phyloP scores from a whole-genome alignment of 2,329 filamentous ascomycete species.

The Talaromyces rugulosus region DNA sequence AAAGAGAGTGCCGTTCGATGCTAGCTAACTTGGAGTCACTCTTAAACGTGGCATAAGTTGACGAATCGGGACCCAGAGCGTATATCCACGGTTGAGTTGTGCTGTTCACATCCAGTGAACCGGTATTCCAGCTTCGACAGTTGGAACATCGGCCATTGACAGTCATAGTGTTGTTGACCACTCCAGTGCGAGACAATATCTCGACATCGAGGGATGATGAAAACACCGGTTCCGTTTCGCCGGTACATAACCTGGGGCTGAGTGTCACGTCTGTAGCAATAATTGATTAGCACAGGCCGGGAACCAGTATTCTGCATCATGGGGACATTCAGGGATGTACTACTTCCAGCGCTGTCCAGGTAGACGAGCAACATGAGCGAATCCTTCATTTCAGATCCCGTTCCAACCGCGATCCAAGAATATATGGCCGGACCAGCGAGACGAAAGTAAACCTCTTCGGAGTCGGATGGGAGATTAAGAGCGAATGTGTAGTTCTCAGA shows the following conservation, averaged over 20 bases:
- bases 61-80: conserved; percentile 15
- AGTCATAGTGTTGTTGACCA: conserved; percentile 14
- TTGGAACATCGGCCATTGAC: conserved; percentile 19
- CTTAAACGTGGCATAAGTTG: conserved; percentile 7
- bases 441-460: conserved; percentile 22
- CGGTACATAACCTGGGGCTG: conserved; percentile 18
- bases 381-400: conserved; percentile 17
- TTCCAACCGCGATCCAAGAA: conserved; percentile 21
- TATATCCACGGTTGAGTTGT: conserved; percentile 18
- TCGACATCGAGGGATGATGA: conserved; percentile 16
- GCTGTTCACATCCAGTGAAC: conserved; percentile 16
- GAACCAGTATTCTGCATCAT: no score
- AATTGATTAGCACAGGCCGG: no score
- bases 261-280: conserved; percentile 16
- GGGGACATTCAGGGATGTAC: conserved; percentile 3
- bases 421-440: conserved; percentile 20
- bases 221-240: conserved; percentile 17
- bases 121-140: conserved; percentile 15
- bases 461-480: conserved; percentile 20
- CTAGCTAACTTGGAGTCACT: conserved; percentile 17
- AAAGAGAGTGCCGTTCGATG: conserved; percentile 19
- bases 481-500: conserved; percentile 19
- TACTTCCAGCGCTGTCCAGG: conserved; percentile 14
- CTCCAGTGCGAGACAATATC: conserved; percentile 14
- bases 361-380: conserved; percentile 19